Percentiles rank a stretch among this genome's conserved stretches.
These are phyloP conservation scores for Taiozyma onychis DNA, from an alignment of 1,139 yeast species.

Conservation along the genomic window DNA sequence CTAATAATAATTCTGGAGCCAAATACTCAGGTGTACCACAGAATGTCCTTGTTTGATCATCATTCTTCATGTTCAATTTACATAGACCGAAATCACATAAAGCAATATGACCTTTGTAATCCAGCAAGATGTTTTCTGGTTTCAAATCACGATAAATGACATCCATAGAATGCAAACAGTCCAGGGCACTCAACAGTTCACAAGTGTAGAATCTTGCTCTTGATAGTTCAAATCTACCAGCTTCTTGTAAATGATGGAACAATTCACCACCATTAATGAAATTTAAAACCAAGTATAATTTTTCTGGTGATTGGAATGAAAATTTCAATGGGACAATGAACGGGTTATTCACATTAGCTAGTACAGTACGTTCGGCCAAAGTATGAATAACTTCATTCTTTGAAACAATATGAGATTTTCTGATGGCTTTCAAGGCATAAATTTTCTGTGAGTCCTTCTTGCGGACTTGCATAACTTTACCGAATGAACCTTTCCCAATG, in stretches of 20 bases:
- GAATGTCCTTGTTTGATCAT: conserved; percentile 87
- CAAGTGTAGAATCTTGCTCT: conserved; percentile 92
- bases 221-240: conserved; percentile 83
- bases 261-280: conserved; percentile 97
- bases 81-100: conserved; percentile 96
- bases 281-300: conserved; percentile 81
- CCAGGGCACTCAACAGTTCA: conserved; percentile 87
- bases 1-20: conserved; percentile 89
- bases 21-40: conserved; percentile 97
- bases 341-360: conserved; percentile 92
- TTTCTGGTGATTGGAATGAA: conserved; percentile 94
- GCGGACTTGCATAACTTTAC: conserved; percentile 97
- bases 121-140: conserved; percentile 90
- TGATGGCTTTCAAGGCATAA: conserved; percentile 87
- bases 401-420: conserved; percentile 91
- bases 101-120: conserved; percentile 96
- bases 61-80: conserved; percentile 85
- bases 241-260: conserved; percentile 89
- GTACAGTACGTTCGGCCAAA: conserved; percentile 88
- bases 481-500: conserved; percentile 96
- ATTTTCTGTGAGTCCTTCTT: conserved; percentile 92
- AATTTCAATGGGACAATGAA: conserved; percentile 96
- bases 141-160: conserved; percentile 93
- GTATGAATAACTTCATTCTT: conserved; percentile 96
- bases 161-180: conserved; percentile 82